phyloP scores from a whole-genome alignment of 164 flowering plant species.

The Vitis cinerea region DNA sequence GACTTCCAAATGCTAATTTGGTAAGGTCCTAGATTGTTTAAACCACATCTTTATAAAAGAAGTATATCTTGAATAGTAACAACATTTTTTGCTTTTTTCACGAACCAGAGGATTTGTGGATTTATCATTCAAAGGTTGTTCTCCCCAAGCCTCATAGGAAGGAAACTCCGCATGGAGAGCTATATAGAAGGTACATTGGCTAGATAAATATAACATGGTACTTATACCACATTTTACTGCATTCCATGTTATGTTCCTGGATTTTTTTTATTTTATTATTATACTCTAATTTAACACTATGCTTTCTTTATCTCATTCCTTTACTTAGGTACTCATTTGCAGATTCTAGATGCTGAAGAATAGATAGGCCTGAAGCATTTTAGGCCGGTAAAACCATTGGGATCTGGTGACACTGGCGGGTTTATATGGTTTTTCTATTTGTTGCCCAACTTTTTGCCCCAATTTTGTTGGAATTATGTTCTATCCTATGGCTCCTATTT shows the following conservation, averaged over 20 bases:
- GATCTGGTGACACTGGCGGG: constrained; percentile 99
- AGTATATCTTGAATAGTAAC: not conserved
- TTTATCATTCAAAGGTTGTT: constrained; percentile 77
- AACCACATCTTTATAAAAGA: not conserved
- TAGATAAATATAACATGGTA: not conserved
- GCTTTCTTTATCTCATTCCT: not conserved
- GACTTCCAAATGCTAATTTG: constrained; percentile 97
- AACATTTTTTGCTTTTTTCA: constrained; percentile 21
- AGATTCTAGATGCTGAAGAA: constrained; percentile 78
- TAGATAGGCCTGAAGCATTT: constrained; percentile 81
- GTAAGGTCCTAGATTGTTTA: constrained; percentile 30
- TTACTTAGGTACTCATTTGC: constrained; percentile 18
- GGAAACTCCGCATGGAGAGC: constrained; percentile 79
- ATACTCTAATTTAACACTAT: not conserved
- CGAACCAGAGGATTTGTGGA: constrained; percentile 98
- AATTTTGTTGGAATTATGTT: not conserved
- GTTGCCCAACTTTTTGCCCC: not conserved
- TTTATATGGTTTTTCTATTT: constrained; percentile 20
- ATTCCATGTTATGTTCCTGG: not conserved
- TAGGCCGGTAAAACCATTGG: constrained; percentile 82
- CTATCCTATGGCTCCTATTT: not conserved
- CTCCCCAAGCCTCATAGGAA: constrained; percentile 89
- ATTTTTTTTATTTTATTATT: not conserved
- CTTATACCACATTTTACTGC: not conserved
- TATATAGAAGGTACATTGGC: constrained; percentile 65